Percentiles rank a stretch among this genome's conserved stretches.
Conservation (phyloP, 2,329 filamentous ascomycete genomes). For the Penicillium expansum region DNA sequence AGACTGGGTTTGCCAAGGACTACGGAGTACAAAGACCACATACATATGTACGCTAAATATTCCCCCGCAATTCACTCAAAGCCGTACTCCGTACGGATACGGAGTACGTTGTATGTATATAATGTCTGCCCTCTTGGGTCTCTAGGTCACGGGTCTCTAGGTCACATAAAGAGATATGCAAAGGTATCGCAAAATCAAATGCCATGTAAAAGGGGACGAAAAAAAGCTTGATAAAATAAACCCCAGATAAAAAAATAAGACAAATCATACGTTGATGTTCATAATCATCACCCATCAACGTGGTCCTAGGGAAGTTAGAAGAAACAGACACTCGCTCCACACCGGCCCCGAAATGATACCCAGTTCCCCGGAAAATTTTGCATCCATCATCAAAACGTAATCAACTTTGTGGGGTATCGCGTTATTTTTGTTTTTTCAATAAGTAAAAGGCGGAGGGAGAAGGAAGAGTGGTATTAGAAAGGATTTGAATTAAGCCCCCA, state of each 20-base stretch:
- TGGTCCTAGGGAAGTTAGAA: not conserved
- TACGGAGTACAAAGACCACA: not conserved
- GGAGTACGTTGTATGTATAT: not conserved
- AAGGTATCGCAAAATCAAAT: conserved; percentile 7
- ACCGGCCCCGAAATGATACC: conserved; percentile 9
- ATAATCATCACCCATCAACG: conserved; percentile 6
- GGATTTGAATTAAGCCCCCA: conserved; percentile 20
- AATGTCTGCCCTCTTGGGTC: not conserved
- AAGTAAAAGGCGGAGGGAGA: not conserved
- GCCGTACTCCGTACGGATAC: not conserved
- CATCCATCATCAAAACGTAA: conserved; percentile 20
- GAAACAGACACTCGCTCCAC: not conserved
- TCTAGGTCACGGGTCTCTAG: conserved; percentile 5
- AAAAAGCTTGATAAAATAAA: not conserved
- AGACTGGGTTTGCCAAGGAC: not conserved
- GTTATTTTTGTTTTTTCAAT: conserved; percentile 19
- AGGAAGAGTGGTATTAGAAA: not conserved
- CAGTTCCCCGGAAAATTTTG: conserved; percentile 1
- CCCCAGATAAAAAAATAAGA: not conserved
- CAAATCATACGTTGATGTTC: conserved; percentile 1
- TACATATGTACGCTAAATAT: not conserved
- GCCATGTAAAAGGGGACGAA: not conserved
- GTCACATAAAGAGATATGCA: conserved; percentile 6
- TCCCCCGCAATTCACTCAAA: conserved; percentile 6
- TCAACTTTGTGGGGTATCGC: conserved; percentile 29